Base-by-base conservation (phyloP, 352 stramenopile species). In the Globisporangium paroecandrum region DNA sequence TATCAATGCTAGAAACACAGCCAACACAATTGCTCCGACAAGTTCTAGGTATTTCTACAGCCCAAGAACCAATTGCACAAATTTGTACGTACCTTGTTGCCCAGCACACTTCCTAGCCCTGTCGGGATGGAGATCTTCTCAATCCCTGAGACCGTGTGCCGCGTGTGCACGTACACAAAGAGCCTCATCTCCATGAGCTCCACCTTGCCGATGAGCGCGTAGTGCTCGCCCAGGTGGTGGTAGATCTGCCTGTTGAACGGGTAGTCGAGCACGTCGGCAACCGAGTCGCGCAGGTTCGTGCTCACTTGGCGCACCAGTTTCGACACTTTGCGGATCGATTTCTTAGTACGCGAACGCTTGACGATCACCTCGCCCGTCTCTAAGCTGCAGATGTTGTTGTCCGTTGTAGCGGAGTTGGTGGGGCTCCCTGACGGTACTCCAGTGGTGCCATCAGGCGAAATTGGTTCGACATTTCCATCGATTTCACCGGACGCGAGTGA, bases 171-270 rank as follows among this genome's bases (percentile, higher is more conserved):
- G 54, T 87, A 92, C 8, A 90, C 73, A 49, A 90, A 87, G 29
- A 95, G 73, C 41, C 87, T 74, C 83, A 94, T 93, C 66, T 94
- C 85, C 79, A 95, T 85, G 25, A 94, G 76, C 57, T 94, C 85
- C 8, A 89, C 84, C 46, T 90, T 89, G 47, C 80, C 82, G 46
- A 80, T 83, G 12, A 93, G 61, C 18, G 73, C 70, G 46, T 87
- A 95, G 12, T 68, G 62, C 22, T 85, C 79, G 24, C 83, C 83
- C 9, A 95, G 38, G 68, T 95, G 85, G 18, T 75, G 25, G 38
- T 80, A 80, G 13, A 91, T 75, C 63, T 90, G 83, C 59, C 76
- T 77, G 62, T 75, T 80, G 66, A 91, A 93, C 32, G 81, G 74
- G 49, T 93, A 93, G 60, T 93, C 85, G 34, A 86, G 73, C 41